A percentile compares a stretch with the other conserved stretches of the same genome.
phyloP scores from a whole-genome alignment of 176 grass and related monocot species.

The Rhynchospora breviuscula region DNA sequence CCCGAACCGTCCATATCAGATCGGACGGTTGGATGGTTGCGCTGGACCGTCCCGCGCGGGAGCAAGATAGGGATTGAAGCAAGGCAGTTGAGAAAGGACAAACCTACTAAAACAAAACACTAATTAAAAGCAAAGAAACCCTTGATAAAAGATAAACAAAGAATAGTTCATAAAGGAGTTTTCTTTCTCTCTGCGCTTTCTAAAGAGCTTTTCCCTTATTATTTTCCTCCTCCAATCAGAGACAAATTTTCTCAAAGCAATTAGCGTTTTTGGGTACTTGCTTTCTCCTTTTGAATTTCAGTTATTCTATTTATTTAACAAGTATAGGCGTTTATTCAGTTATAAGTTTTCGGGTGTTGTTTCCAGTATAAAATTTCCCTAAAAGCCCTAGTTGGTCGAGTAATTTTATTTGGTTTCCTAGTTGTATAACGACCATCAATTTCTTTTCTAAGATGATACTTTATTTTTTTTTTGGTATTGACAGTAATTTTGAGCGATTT shows the following conservation, averaged over 20 bases:
- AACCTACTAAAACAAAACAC: neutral
- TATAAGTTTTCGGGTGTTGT: neutral
- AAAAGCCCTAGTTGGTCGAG: neutral
- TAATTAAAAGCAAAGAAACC: neutral
- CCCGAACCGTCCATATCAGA: no score
- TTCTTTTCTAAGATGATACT: neutral
- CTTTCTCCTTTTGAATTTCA: neutral
- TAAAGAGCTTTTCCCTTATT: neutral
- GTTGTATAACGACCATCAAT: neutral
- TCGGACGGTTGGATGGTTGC: no score
- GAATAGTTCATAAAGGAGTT: neutral
- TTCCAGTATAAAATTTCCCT: neutral
- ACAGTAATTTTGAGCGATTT: neutral
- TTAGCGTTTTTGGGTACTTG: slow-evolving; percentile 2
- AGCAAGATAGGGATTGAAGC: no score
- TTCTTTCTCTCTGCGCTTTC: neutral
- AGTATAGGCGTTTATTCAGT: neutral
- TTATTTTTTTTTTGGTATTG: neutral
- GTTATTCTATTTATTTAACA: neutral
- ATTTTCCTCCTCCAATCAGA: neutral
- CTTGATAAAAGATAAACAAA: neutral
- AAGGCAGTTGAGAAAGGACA: neutral
- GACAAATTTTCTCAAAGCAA: neutral
- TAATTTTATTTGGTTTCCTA: neutral
- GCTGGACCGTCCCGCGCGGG: no score